Evolutionary conservation across 2,329 filamentous ascomycete genomes (phyloP), one percentile per base, ranked within the genome.

Genomic region (Pyrenochaeta sp.): DNA sequence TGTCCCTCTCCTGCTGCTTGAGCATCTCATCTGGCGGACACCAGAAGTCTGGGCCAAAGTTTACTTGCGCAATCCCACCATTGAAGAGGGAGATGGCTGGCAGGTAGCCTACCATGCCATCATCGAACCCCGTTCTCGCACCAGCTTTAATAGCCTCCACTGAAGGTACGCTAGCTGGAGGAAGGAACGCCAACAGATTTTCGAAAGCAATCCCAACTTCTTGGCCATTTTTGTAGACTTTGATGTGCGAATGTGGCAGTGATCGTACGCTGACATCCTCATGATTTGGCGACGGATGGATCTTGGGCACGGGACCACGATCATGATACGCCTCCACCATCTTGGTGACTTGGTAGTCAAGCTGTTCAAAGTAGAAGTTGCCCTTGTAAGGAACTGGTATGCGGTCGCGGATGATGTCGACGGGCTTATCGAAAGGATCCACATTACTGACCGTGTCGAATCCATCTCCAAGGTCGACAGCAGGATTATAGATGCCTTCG

Each of bases 11-110:
- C 61, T 74, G 63, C 74, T 79, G 50, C 66, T 77, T 50, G 77
- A 78, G 66, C 79, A 86, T 84, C 43, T 85, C 84, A 2, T 87
- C 84, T 0, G 93, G 93, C 15, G 93, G 92, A 73, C 84, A 91
- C 93, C 93, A 97, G 81, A 97, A 98, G 32, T 95, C 85, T 0
- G 92, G 93, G 0, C 95, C 94, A 73, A 99, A 97, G 77, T 97
- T 97, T 69, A 94, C 90, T 76, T 98, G 91, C 15, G 91, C 93
- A 1, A 93, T 91, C 25, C 94, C 95, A 51, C 93, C 94, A 44
- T 91, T 89, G 79, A 97, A 98, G 24, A 95, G 91, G 68, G 93
- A 95, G 22, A 99, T 88, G 24, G 93, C 92, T 1, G 95, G 95
- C 72, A 96, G 97, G 79, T 99, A 99, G 10, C 95, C 96, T 1